phyloP scores from a whole-genome alignment of 305 asterid genomes.

The Fraxinus sp. region DNA sequence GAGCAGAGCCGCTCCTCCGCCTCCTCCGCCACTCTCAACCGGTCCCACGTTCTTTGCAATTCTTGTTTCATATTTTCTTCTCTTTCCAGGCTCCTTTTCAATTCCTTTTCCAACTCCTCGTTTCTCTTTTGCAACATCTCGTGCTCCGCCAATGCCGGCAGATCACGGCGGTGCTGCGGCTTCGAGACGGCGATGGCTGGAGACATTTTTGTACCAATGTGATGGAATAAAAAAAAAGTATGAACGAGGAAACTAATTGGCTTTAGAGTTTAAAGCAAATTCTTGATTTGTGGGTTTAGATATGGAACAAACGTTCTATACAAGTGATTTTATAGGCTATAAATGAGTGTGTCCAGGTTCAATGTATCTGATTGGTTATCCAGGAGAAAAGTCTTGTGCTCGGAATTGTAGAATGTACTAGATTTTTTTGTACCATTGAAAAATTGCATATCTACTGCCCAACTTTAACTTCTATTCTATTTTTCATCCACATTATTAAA shows the following conservation, averaged over 20 bases:
- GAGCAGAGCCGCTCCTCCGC: slow-evolving; percentile 44
- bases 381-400: not conserved
- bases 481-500: not conserved
- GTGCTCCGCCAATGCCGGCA: slow-evolving; percentile 5
- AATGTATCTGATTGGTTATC: slow-evolving; percentile 20
- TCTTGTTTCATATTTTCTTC: slow-evolving; percentile 40
- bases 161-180: not conserved
- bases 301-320: not conserved
- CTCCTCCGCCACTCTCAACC: slow-evolving; percentile 41
- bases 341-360: slow-evolving; percentile 27
- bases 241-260: not conserved
- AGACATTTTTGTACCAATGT: slow-evolving; percentile 15
- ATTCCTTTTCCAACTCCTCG: slow-evolving; percentile 45
- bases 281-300: not conserved
- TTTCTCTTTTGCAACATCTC: slow-evolving; percentile 44
- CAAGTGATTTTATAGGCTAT: not conserved
- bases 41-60: slow-evolving; percentile 24
- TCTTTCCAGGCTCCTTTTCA: slow-evolving; percentile 39
- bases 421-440: not conserved
- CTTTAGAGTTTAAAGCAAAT: not conserved
- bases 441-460: not conserved
- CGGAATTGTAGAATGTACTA: not conserved
- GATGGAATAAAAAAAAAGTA: not conserved
- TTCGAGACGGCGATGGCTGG: not conserved
- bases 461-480: not conserved